Conservation (phyloP, 106 monocot genomes). For the Phalaenopsis aphrodite region DNA sequence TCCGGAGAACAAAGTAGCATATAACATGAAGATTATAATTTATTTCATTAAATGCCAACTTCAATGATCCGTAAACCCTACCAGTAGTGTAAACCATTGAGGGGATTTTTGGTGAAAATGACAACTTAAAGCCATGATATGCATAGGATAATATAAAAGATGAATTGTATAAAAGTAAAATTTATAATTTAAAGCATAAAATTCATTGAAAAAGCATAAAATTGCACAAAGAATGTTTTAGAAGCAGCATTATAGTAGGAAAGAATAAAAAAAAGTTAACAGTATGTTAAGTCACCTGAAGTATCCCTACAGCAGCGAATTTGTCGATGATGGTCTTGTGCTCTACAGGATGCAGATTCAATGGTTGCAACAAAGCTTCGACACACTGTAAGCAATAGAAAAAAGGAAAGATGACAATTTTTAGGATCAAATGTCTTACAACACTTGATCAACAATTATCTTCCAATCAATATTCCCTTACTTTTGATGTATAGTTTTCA, state of each 20-base stretch:
- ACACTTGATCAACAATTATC: not conserved
- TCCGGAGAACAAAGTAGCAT: not conserved
- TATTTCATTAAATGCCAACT: not conserved
- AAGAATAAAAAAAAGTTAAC: not conserved
- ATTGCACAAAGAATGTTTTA: too few relatives aligned
- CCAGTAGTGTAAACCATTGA: not conserved
- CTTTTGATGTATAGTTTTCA: conserved; percentile 90
- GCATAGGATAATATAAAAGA: not conserved
- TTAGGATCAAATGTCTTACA: not conserved
- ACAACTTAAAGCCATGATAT: not conserved
- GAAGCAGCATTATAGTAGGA: not conserved
- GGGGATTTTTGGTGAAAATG: not conserved
- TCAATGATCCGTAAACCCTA: not conserved
- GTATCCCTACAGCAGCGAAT: conserved; percentile 92
- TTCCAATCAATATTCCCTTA: conserved; percentile 11
- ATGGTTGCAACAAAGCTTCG: conserved; percentile 57
- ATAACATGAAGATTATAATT: not conserved
- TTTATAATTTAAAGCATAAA: too few relatives aligned
- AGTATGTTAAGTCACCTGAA: conserved; percentile 41
- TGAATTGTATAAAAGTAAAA: too few relatives aligned
- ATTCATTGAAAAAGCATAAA: too few relatives aligned
- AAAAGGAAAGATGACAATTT: not conserved
- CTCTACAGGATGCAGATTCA: conserved; percentile 59
- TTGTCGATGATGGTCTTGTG: conserved; percentile 72
- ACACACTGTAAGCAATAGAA: conserved; percentile 43